Base-by-base conservation (phyloP, 441 rosid genomes). In the Rhodomyrtus psidioides region DNA sequence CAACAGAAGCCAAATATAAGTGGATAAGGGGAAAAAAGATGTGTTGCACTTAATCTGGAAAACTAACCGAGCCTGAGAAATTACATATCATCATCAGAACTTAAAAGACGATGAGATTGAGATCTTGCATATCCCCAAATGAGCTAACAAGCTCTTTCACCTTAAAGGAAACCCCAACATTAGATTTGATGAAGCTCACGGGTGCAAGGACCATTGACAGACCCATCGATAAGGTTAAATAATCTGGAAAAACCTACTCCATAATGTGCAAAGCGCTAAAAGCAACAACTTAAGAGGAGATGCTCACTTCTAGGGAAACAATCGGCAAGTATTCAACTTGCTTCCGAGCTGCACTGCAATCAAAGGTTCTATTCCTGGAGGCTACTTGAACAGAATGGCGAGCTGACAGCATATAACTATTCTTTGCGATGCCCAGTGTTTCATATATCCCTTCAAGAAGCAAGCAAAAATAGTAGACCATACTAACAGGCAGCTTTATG, bases 311-410 rank as follows among this genome's bases (percentile, higher is more conserved):
- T 83, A 92, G 91, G 85, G 98, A 87, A 84, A 94, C 90, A 87
- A 91, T 85, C 42, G 98, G 98, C 51, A 92, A 88, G 90, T 96
- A 97, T 82, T 95, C 98, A 84, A 95, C 89, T 90, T 92, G 92
- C 89, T 91, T 93, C 86, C 85, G 92, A 84, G 99, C 99, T 75
- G 95, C 96, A 89, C 88, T 89, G 93, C 98, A 93, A 89, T 93
- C 93, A 87, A 96, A 95, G 88, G 98, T 95, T 90, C 98, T 94
- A 53, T 93, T 92, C 84, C 92, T 89, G 55, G 96, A 90, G 90
- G 98, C 96, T 89, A 94, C 58, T 81, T 91, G 92, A 88, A 93
- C 86, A 88, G 91, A 86, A 88, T 91, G 91, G 85, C 81, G 90
- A 84, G 93, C 92, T 85, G 94, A 91, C 82, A 91, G 70, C 59